These are phyloP conservation scores for Fusarium proliferatum DNA, from an alignment of 2,329 filamentous ascomycete genomes.

Conservation along the genomic window DNA sequence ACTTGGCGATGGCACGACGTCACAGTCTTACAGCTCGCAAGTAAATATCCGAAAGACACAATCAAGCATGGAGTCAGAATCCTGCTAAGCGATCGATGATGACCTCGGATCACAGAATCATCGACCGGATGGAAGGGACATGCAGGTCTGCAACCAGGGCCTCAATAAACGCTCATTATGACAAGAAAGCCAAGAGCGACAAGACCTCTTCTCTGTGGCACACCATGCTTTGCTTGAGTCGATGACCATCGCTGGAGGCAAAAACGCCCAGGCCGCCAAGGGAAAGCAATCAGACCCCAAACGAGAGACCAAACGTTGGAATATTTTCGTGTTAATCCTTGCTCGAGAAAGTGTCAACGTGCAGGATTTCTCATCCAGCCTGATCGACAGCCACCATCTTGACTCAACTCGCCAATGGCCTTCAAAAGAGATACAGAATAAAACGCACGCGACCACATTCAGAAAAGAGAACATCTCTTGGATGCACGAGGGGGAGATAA, in stretches of 20 bases:
- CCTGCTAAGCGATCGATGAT: conserved; percentile 12
- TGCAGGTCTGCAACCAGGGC: background rate
- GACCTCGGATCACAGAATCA: conserved; percentile 25
- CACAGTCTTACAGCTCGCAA: background rate
- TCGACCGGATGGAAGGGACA: conserved; percentile 24
- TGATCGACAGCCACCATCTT: conserved; percentile 10
- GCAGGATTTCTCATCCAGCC: background rate
- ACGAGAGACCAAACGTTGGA: background rate
- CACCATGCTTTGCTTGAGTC: conserved; percentile 14
- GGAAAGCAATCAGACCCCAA: conserved; percentile 1
- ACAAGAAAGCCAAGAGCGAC: conserved; percentile 25
- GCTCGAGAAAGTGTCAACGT: background rate
- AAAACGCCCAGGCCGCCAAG: conserved; percentile 37
- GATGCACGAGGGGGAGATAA: conserved; percentile 7
- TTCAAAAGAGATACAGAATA: background rate
- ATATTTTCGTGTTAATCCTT: conserved; percentile 19
- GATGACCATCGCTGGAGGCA: conserved; percentile 6
- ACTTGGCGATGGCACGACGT: conserved; percentile 3
- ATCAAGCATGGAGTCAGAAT: background rate
- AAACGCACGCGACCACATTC: conserved; percentile 33
- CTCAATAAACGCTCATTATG: conserved; percentile 15
- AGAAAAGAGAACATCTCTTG: conserved; percentile 5
- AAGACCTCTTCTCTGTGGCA: conserved; percentile 15
- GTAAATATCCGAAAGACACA: background rate
- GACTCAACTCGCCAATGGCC: background rate